phyloP scores from a whole-genome alignment of 345 rosid genomes.

The Melaleuca quinquenervia region DNA sequence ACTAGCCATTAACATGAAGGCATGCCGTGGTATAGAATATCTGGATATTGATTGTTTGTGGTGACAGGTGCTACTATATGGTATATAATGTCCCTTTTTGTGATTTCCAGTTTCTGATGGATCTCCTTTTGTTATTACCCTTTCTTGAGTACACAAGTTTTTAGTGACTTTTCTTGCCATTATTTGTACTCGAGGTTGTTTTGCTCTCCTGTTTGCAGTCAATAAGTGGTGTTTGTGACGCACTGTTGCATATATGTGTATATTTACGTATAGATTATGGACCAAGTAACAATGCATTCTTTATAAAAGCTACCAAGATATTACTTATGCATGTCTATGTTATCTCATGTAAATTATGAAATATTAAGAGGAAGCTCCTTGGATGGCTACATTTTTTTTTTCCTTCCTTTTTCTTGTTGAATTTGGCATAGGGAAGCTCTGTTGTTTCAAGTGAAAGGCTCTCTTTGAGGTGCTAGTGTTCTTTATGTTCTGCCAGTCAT shows the following conservation, averaged over 20 bases:
- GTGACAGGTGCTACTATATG: neutral
- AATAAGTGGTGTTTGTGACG: neutral
- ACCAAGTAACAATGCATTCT: neutral
- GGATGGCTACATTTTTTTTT: neutral
- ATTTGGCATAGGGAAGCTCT: neutral
- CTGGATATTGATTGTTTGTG: neutral
- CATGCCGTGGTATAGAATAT: neutral
- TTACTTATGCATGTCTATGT: neutral
- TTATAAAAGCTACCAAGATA: neutral
- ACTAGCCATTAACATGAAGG: neutral
- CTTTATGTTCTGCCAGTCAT: neutral
- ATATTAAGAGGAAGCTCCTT: neutral
- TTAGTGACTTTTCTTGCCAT: neutral
- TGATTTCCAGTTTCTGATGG: neutral
- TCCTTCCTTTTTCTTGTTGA: neutral
- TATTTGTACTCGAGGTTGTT: neutral
- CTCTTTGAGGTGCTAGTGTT: neutral
- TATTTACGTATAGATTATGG: neutral
- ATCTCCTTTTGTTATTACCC: neutral
- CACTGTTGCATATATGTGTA: neutral
- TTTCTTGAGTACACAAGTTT: neutral
- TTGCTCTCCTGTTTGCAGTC: neutral
- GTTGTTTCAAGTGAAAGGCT: neutral
- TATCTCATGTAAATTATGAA: neutral
- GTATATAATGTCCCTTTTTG: neutral